phyloP scores from a whole-genome alignment of 2,329 filamentous ascomycete genomes.

The Chaetomium sp. region DNA sequence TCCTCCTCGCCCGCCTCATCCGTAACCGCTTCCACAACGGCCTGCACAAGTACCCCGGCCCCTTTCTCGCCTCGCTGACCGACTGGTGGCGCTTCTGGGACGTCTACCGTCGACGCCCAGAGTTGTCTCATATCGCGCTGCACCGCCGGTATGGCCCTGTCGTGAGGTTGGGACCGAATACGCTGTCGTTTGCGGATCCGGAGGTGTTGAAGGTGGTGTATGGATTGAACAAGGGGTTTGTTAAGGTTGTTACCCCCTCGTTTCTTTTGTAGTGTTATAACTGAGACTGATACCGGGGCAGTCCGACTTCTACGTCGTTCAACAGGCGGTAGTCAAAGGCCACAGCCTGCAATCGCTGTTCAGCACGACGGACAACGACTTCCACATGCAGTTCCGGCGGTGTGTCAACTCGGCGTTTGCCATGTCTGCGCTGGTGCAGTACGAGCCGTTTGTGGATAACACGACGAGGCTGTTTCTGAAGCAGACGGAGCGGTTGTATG shows the following conservation, averaged over 20 bases:
- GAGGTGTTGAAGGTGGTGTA: conserved; percentile 71
- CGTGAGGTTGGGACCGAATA: conserved; percentile 68
- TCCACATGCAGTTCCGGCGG: conserved; percentile 67
- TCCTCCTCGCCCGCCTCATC: conserved; percentile 37
- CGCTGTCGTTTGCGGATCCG: conserved; percentile 66
- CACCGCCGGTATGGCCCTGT: conserved; percentile 68
- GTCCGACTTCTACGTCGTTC: conserved; percentile 77
- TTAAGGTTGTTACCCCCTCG: conserved; percentile 50
- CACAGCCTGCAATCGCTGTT: conserved; percentile 65
- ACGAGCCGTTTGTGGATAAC: conserved; percentile 73
- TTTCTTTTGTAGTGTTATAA: not conserved
- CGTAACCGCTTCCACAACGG: conserved; percentile 48
- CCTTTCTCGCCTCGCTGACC: conserved; percentile 58
- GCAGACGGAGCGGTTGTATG: conserved; percentile 52
- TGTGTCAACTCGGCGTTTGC: conserved; percentile 71
- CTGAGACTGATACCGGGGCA: conserved; percentile 27
- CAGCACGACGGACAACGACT: conserved; percentile 66
- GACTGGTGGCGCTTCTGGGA: conserved; percentile 72
- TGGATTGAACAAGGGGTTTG: conserved; percentile 72
- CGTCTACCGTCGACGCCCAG: conserved; percentile 56
- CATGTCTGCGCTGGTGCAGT: conserved; percentile 70
- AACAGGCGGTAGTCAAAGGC: conserved; percentile 65
- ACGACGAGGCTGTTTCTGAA: conserved; percentile 65
- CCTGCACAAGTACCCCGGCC: conserved; percentile 66
- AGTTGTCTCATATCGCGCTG: conserved; percentile 60